phyloP scores from a whole-genome alignment of 2,329 filamentous ascomycete species.

The Trichoderma sp. region DNA sequence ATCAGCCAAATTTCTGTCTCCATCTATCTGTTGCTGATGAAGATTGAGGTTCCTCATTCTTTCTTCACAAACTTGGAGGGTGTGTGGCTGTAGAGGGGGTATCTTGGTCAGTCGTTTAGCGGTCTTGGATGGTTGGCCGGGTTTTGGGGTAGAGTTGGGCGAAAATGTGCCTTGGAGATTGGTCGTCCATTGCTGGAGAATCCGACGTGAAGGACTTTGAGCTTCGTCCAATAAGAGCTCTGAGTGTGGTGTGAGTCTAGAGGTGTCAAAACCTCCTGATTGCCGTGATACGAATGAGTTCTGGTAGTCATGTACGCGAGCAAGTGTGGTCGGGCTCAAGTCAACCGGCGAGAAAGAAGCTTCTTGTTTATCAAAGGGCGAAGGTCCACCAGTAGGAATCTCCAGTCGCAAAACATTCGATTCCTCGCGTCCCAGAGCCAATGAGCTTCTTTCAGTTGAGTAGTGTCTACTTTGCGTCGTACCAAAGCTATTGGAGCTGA shows the following conservation, averaged over 20 bases:
- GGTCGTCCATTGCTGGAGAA: not conserved
- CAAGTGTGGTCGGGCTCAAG: not conserved
- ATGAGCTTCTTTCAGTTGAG: not conserved
- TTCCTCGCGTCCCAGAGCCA: not conserved
- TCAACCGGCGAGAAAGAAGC: not conserved
- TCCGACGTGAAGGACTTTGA: not conserved
- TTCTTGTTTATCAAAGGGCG: not conserved
- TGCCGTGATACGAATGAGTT: not conserved
- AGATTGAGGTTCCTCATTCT: slow-evolving; percentile 21
- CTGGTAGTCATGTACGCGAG: not conserved
- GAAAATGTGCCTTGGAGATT: slow-evolving; percentile 6
- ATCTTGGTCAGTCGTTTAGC: slow-evolving; percentile 20
- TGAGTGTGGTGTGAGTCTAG: slow-evolving; percentile 4
- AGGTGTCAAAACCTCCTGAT: not conserved
- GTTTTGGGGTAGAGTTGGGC: not conserved
- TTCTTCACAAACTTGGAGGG: slow-evolving; percentile 31
- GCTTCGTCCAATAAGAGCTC: slow-evolving; percentile 3
- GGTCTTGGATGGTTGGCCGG: not conserved
- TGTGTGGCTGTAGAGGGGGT: slow-evolving; percentile 36
- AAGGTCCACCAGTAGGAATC: not conserved
- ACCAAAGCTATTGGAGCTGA: slow-evolving; percentile 16
- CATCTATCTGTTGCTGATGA: slow-evolving; percentile 14
- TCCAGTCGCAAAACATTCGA: not conserved
- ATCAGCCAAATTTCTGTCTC: not conserved
- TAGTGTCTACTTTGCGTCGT: not conserved